A percentile compares a stretch with the other conserved stretches of the same genome.
phyloP scores from a whole-genome alignment of 805 yeast genomes.

The Wickerhamiella sergipiensis region DNA sequence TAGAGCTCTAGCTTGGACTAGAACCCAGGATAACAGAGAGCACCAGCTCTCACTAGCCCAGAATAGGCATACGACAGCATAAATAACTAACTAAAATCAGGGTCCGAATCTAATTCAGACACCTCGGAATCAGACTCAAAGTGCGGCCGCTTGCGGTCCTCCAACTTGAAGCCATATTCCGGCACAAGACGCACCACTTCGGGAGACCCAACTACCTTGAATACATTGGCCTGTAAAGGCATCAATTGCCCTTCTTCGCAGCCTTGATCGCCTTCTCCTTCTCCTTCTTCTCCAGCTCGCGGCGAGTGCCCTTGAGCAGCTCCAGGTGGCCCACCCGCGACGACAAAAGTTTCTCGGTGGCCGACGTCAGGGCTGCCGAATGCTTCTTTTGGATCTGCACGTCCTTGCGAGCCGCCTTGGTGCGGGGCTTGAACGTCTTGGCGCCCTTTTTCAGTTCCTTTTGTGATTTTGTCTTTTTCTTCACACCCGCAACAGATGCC shows the following conservation, averaged over 20 bases:
- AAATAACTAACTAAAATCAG: too few species aligned
- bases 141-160: not conserved
- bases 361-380: conserved; percentile 36
- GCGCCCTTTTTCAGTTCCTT: conserved; percentile 43
- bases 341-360: conserved; percentile 77
- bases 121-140: not conserved
- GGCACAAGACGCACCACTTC: not conserved
- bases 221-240: not conserved
- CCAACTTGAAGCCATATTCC: not conserved
- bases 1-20: too few species aligned
- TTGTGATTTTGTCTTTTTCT: conserved; percentile 10
- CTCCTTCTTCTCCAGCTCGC: conserved; percentile 47
- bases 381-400: conserved; percentile 41
- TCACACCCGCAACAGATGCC: conserved; percentile 3
- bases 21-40: too few species aligned
- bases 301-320: conserved; percentile 77
- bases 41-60: too few species aligned
- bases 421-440: conserved; percentile 35
- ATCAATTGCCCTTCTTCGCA: not conserved
- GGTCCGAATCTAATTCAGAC: not conserved
- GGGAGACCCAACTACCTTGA: not conserved
- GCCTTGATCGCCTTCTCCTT: not conserved
- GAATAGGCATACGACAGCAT: too few species aligned
- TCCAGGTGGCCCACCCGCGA: conserved; percentile 91
- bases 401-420: conserved; percentile 52